Base-by-base conservation (phyloP, 2,329 filamentous ascomycete genomes). In the Blastomyces emzantsi region DNA sequence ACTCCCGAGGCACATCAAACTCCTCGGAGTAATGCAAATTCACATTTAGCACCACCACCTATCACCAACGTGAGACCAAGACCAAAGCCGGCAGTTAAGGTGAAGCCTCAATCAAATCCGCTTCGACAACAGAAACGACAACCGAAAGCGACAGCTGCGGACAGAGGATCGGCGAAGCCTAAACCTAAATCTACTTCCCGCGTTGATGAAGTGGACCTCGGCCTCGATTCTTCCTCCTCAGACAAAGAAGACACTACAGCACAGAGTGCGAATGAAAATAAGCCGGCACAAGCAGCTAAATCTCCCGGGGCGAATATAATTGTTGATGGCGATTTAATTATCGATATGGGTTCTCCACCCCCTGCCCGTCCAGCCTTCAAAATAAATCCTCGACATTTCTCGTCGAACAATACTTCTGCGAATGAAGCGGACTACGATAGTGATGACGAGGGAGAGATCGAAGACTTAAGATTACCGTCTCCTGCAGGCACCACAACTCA, bases 291-390 rank as follows among this genome's bases (percentile, higher is more conserved):
- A 60, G 68, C 71, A 13, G 68, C 69, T 28, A 69, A 73, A 49
- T 77, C 75, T 17, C 73, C 76, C 1, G 70, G 69, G 45, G 74
- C 71, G n/a, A 78, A 80, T 64, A 79, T 79, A 60, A 78, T 80
- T 59, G 73, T 79, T 56, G 77, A 80, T 19, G 77, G 77, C 22
- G 76, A 77, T 64, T 68, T 80, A n/a, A 79, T 80, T 55, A 80
- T 80, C 62, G 78, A 80, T 62, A 77, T 79, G 77, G 78, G 78
- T 30, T 79, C 78, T 43, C 78, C 78, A 30, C 76, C 75, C 9
- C 76, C 77, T 0, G 70, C 74, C 36, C 75, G 74, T 9, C 73
- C 71, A 39, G 66, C 71, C 5, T 76, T 77, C 65, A 73, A 72
- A 52, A 70, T 78, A 56, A 75, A 78, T 57, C 75, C 76, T 17